Evolutionary conservation across 139 green algal species (phyloP).

Genomic region (Zygnema circumcarinatum): DNA sequence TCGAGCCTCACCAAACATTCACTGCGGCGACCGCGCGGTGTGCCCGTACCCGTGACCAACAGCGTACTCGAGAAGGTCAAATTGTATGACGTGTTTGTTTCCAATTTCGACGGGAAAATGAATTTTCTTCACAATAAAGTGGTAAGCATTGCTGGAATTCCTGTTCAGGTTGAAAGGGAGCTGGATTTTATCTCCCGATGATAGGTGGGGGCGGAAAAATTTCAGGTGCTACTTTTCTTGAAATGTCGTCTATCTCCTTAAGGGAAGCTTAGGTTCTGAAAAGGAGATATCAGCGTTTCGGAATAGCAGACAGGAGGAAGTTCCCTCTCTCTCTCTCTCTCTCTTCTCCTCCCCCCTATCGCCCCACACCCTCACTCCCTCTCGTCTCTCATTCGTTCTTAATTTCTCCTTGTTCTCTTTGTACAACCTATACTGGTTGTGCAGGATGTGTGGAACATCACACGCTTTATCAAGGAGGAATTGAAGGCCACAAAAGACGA

Average conservation of each 20-base stretch:
- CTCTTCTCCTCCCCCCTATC: not conserved
- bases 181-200: too few species aligned
- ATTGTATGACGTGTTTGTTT: too few species aligned
- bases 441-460: constrained; percentile 31
- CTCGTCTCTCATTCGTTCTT: not conserved
- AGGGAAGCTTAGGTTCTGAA: too few species aligned
- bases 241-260: not conserved
- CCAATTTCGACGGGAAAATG: too few species aligned
- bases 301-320: too few species aligned
- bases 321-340: not conserved
- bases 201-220: too few species aligned
- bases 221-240: not conserved
- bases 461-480: constrained; percentile 34
- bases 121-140: too few species aligned
- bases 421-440: not conserved
- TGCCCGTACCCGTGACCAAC: not conserved
- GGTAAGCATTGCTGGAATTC: too few species aligned
- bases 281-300: too few species aligned
- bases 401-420: not conserved
- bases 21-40: not conserved
- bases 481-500: constrained; percentile 33
- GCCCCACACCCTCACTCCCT: not conserved
- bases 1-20: not conserved
- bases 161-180: too few species aligned
- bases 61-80: too few species aligned